A percentile compares a stretch with the other conserved stretches of the same genome.
phyloP scores from a whole-genome alignment of 495 filamentous ascomycete species.

The Penicillium mononematosum region DNA sequence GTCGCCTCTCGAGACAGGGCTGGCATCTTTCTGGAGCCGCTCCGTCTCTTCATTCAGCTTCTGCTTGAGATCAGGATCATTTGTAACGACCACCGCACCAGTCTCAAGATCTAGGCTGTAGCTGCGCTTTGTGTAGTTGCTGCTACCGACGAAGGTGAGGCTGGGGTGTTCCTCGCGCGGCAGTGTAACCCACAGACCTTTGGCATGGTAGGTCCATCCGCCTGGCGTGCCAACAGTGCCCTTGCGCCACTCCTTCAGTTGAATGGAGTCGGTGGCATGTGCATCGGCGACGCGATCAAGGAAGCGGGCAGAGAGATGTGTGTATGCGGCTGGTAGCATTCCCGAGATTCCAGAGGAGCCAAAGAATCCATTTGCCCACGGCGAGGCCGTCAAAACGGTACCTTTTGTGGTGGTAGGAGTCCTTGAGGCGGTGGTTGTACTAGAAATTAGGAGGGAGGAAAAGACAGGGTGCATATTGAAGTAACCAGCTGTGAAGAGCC shows the following conservation, averaged over 20 bases:
- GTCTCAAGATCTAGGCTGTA: slow-evolving; percentile 90
- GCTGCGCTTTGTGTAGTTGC: slow-evolving; percentile 93
- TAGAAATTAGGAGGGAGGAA: slow-evolving; percentile 72
- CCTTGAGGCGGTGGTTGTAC: slow-evolving; percentile 36
- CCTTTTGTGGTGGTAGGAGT: slow-evolving; percentile 52
- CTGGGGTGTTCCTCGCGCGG: slow-evolving; percentile 59
- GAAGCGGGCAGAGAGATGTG: slow-evolving; percentile 79
- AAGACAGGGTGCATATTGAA: slow-evolving; percentile 91
- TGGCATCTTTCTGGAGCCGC: slow-evolving; percentile 73
- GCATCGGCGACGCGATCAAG: slow-evolving; percentile 64
- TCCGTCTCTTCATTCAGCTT: slow-evolving; percentile 73
- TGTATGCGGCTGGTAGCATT: slow-evolving; percentile 89
- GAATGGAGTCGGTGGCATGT: slow-evolving; percentile 60
- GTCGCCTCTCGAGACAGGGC: slow-evolving; percentile 65
- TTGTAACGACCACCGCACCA: slow-evolving; percentile 80
- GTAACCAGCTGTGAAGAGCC: slow-evolving; percentile 97
- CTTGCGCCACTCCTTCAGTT: slow-evolving; percentile 82
- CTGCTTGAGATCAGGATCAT: slow-evolving; percentile 68
- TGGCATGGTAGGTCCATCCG: slow-evolving; percentile 98
- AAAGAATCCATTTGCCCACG: slow-evolving; percentile 94
- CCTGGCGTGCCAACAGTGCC: slow-evolving; percentile 75
- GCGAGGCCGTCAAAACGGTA: slow-evolving; percentile 90
- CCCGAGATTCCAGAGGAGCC: slow-evolving; percentile 83
- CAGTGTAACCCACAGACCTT: slow-evolving; percentile 90
- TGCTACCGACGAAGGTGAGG: slow-evolving; percentile 81